Evolutionary conservation across 441 rosid genomes (phyloP).

Genomic region (Gossypium laxum): DNA sequence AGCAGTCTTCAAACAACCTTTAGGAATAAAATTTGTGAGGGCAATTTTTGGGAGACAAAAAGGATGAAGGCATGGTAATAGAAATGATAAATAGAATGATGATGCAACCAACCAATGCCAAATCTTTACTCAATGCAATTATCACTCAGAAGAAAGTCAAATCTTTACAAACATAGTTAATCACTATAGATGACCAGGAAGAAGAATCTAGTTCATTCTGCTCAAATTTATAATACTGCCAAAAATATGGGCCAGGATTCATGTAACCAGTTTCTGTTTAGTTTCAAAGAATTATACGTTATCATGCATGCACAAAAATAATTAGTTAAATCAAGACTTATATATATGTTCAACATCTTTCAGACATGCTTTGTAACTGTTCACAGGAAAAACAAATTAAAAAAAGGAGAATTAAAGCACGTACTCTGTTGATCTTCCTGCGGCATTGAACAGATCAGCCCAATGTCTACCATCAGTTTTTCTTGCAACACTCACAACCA

Average conservation of each 20-base stretch:
- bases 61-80: not conserved
- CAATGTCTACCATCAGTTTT: slow-evolving; percentile 97
- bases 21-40: slow-evolving; percentile 14
- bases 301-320: not conserved
- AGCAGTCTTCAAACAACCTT: slow-evolving; percentile 96
- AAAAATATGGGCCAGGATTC: not conserved
- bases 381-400: slow-evolving; percentile 1
- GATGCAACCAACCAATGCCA: not conserved
- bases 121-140: not conserved
- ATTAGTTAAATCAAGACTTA: not conserved
- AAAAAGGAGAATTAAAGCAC: slow-evolving; percentile 15
- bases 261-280: not conserved
- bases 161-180: not conserved
- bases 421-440: slow-evolving; percentile 98
- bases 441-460: slow-evolving; percentile 88
- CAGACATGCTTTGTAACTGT: not conserved
- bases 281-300: not conserved
- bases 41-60: slow-evolving; percentile 4
- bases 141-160: not conserved
- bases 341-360: not conserved
- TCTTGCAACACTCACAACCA: slow-evolving; percentile 96
- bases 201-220: not conserved
- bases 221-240: not conserved
- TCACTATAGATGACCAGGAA: not conserved
- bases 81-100: not conserved